Evolutionary conservation across 2,329 filamentous ascomycete species (phyloP).

Genomic region (Fusarium begoniae): DNA sequence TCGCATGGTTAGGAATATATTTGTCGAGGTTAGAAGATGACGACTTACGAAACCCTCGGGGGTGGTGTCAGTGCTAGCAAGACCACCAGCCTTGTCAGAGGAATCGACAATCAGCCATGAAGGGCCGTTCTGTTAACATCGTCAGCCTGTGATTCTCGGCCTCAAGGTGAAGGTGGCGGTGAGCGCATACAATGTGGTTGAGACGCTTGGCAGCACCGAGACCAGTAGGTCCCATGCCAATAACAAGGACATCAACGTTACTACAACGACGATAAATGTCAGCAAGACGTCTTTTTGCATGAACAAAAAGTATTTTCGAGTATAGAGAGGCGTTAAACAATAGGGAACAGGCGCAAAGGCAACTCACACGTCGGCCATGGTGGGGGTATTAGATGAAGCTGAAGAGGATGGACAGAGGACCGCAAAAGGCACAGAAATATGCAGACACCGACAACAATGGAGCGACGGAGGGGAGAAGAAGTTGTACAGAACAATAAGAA

Average conservation of each 20-base stretch:
- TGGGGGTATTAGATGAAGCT: slow-evolving; percentile 43
- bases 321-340: slow-evolving; percentile 1
- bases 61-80: slow-evolving; percentile 94
- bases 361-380: slow-evolving; percentile 54
- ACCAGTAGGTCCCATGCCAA: slow-evolving; percentile 96
- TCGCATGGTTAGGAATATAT: slow-evolving; percentile 29
- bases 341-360: slow-evolving; percentile 16
- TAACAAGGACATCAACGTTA: slow-evolving; percentile 95
- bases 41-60: slow-evolving; percentile 94
- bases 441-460: slow-evolving; percentile 33
- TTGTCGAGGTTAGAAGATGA: slow-evolving; percentile 5
- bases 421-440: slow-evolving; percentile 22
- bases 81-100: slow-evolving; percentile 90
- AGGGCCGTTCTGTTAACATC: slow-evolving; percentile 74
- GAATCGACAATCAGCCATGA: slow-evolving; percentile 98
- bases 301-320: neutral
- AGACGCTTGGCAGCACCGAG: slow-evolving; percentile 97
- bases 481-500: slow-evolving; percentile 39
- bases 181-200: slow-evolving; percentile 84
- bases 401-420: slow-evolving; percentile 13
- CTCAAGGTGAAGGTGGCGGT: slow-evolving; percentile 45
- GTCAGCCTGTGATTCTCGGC: slow-evolving; percentile 38
- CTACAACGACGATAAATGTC: slow-evolving; percentile 55
- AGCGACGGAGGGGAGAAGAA: slow-evolving; percentile 33
- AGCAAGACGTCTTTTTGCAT: slow-evolving; percentile 14